phyloP scores from a whole-genome alignment of 345 rosid genomes.

The Cardamine chenopodiifolia region DNA sequence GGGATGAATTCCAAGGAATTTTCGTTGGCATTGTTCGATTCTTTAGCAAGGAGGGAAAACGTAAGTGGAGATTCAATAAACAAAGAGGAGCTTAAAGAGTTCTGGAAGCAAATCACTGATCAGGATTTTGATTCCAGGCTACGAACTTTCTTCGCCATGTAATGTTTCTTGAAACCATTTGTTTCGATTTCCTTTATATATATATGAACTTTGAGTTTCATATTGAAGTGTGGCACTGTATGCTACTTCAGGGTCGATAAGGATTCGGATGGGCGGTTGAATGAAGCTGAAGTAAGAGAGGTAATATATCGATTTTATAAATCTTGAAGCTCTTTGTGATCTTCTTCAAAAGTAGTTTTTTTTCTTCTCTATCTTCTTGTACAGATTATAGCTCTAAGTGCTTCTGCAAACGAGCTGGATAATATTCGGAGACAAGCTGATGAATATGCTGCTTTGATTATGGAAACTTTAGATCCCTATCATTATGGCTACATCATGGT shows the following conservation, averaged over 20 bases:
- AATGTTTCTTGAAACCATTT: slow-evolving; percentile 16
- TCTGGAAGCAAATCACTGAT: slow-evolving; percentile 73
- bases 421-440: slow-evolving; percentile 64
- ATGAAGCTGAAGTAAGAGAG: slow-evolving; percentile 70
- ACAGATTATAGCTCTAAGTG: slow-evolving; percentile 74
- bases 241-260: slow-evolving; percentile 69
- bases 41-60: slow-evolving; percentile 55
- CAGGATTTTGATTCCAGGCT: slow-evolving; percentile 81
- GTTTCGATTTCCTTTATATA: neutral
- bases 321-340: slow-evolving; percentile 19
- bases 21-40: slow-evolving; percentile 64
- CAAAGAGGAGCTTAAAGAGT: slow-evolving; percentile 49
- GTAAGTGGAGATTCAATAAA: slow-evolving; percentile 53
- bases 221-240: neutral
- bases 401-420: slow-evolving; percentile 71
- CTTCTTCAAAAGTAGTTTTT: neutral
- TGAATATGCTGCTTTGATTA: slow-evolving; percentile 79
- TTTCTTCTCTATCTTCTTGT: neutral
- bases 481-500: slow-evolving; percentile 75
- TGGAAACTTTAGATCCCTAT: slow-evolving; percentile 81
- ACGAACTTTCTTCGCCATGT: slow-evolving; percentile 73
- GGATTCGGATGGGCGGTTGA: slow-evolving; percentile 76
- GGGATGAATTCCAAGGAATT: slow-evolving; percentile 75
- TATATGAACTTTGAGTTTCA: neutral
- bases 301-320: slow-evolving; percentile 24